Evolutionary conservation across 345 rosid species (phyloP).

Genomic region (Camelina sativa): DNA sequence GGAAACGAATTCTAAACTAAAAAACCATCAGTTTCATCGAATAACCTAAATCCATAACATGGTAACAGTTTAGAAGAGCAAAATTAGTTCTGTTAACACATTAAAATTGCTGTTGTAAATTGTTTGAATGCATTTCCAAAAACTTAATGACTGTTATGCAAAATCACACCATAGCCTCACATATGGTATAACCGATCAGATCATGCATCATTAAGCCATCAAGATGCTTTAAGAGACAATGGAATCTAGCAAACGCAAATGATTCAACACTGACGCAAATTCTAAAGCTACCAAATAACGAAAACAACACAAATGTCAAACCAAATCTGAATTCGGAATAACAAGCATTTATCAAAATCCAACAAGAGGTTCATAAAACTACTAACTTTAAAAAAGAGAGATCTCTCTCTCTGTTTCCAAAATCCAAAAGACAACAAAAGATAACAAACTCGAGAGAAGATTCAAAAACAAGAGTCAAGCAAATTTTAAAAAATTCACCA

Average conservation of each 20-base stretch:
- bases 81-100: too few species aligned
- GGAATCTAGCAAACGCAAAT: too few species aligned
- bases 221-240: not conserved
- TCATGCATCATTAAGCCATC: not conserved
- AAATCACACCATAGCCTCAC: not conserved
- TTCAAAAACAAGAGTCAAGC: not conserved
- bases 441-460: not conserved
- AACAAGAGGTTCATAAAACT: conserved; percentile 24
- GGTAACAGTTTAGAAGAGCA: too few species aligned
- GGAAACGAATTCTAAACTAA: too few species aligned
- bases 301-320: not conserved
- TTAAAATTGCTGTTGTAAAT: not conserved
- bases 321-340: conserved; percentile 9
- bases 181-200: not conserved
- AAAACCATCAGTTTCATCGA: too few species aligned
- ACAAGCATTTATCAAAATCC: conserved; percentile 25
- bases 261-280: not conserved
- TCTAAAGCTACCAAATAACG: not conserved
- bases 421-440: conserved; percentile 18
- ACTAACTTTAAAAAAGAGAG: conserved; percentile 13
- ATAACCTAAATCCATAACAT: too few species aligned
- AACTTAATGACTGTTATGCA: not conserved
- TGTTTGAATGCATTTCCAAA: not conserved
- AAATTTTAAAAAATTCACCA: conserved; percentile 9
- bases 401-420: not conserved